Evolutionary conservation across 805 yeast genomes (phyloP).

Genomic region (Myxozyma geophila): DNA sequence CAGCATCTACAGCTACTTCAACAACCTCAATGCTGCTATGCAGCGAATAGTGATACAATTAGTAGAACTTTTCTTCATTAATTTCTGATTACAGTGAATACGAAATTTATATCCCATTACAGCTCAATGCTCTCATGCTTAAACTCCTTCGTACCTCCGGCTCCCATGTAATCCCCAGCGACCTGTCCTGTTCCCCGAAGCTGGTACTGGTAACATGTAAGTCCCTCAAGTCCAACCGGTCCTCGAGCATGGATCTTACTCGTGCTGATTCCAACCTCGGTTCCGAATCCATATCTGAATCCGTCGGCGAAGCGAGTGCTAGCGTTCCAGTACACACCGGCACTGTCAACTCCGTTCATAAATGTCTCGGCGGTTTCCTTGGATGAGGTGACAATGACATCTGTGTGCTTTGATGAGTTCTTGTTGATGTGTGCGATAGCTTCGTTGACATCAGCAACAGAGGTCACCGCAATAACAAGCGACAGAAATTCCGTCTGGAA

Average conservation of each 20-base stretch:
- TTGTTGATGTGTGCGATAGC: constrained; percentile 87
- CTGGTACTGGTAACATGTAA: constrained; percentile 94
- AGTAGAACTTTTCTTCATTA: too few species aligned
- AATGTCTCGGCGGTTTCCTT: constrained; percentile 73
- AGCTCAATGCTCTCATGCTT: constrained; percentile 53
- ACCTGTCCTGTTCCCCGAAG: constrained; percentile 91
- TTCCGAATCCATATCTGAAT: constrained; percentile 96
- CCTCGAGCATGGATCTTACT: constrained; percentile 98
- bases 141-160: constrained; percentile 82
- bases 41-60: too few species aligned
- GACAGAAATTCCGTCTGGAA: constrained; percentile 85
- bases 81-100: too few species aligned
- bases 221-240: constrained; percentile 96
- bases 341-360: constrained; percentile 84
- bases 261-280: constrained; percentile 97
- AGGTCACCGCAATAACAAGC: constrained; percentile 75
- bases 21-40: too few species aligned
- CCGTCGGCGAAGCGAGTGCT: constrained; percentile 98
- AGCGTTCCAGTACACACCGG: constrained; percentile 98
- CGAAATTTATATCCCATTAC: background rate
- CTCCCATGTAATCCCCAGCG: constrained; percentile 89
- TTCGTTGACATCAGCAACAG: constrained; percentile 60
- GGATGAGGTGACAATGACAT: constrained; percentile 81
- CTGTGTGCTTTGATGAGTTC: constrained; percentile 97
- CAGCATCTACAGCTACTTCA: too few species aligned